Evolutionary conservation across 148 eudicot species (phyloP).

Genomic region (Simmondsia chinensis): DNA sequence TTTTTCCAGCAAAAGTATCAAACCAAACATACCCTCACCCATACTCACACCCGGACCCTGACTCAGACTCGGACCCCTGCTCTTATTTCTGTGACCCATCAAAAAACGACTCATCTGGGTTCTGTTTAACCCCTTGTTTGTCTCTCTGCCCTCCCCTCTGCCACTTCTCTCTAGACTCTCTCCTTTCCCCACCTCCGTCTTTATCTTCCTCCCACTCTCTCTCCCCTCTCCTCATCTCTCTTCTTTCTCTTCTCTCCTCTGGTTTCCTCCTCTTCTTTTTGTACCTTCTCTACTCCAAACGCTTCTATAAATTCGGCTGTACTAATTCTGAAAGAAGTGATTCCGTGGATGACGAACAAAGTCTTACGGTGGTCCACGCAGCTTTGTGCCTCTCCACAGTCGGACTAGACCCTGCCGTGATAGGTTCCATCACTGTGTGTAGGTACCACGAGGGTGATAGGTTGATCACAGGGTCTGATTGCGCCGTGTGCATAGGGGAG

Average conservation of each 20-base stretch:
- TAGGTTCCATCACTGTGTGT: conserved; percentile 31
- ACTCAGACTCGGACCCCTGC: conserved; percentile 6
- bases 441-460: conserved; percentile 39
- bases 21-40: too few relatives aligned
- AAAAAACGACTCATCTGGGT: conserved; percentile 5
- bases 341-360: conserved; percentile 29
- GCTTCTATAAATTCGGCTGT: conserved; percentile 5
- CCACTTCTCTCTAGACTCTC: neutral
- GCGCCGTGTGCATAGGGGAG: conserved; percentile 66
- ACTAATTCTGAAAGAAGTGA: conserved; percentile 5
- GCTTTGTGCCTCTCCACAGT: conserved; percentile 59
- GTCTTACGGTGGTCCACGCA: conserved; percentile 39
- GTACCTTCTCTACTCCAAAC: conserved; percentile 30
- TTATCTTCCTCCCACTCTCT: conserved; percentile 4
- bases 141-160: conserved; percentile 12
- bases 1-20: too few relatives aligned
- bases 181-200: conserved; percentile 4
- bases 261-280: conserved; percentile 23
- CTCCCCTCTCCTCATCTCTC: conserved; percentile 24
- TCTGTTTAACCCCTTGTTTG: conserved; percentile 18
- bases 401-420: conserved; percentile 42
- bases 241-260: conserved; percentile 19
- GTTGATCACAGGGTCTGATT: conserved; percentile 41
- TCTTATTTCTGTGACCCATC: conserved; percentile 7
- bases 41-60: conserved; percentile 5